These are phyloP conservation scores for Ceriops tagal DNA, from an alignment of 345 rosid species.

Conservation along the genomic window DNA sequence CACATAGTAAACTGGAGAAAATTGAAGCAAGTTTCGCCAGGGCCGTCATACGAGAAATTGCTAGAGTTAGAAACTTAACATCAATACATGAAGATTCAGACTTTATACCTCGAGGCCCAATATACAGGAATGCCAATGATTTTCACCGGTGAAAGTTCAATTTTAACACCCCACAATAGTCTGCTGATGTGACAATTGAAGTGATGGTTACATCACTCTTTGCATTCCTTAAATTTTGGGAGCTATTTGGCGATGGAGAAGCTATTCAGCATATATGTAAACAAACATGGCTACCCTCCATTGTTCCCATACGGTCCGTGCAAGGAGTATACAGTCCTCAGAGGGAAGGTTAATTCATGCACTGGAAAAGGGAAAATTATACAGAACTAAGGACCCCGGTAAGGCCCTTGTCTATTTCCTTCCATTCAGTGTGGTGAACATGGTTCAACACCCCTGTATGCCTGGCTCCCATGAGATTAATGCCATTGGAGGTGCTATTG, in stretches of 20 bases:
- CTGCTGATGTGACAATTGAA: too few relatives aligned
- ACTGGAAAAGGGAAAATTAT: slow-evolving; percentile 34
- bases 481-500: slow-evolving; percentile 43
- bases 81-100: slow-evolving; percentile 28
- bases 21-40: slow-evolving; percentile 26
- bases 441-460: slow-evolving; percentile 51
- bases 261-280: slow-evolving; percentile 33
- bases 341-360: slow-evolving; percentile 39
- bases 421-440: slow-evolving; percentile 66
- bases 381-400: slow-evolving; percentile 43
- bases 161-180: background rate
- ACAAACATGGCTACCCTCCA: slow-evolving; percentile 40
- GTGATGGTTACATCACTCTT: background rate
- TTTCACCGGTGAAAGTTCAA: slow-evolving; percentile 26
- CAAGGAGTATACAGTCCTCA: slow-evolving; percentile 34
- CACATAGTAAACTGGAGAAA: slow-evolving; percentile 23
- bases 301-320: slow-evolving; percentile 37
- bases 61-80: slow-evolving; percentile 25
- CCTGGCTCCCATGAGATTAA: slow-evolving; percentile 34
- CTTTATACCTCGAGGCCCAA: slow-evolving; percentile 36
- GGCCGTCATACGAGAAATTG: slow-evolving; percentile 36
- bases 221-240: slow-evolving; percentile 11
- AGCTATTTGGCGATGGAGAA: slow-evolving; percentile 47
- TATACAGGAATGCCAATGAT: slow-evolving; percentile 40
- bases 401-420: slow-evolving; percentile 63